Percentiles rank a stretch among this genome's conserved stretches.
phyloP scores from a whole-genome alignment of 208 protist species.

The Jaenimonas drosophilae region DNA sequence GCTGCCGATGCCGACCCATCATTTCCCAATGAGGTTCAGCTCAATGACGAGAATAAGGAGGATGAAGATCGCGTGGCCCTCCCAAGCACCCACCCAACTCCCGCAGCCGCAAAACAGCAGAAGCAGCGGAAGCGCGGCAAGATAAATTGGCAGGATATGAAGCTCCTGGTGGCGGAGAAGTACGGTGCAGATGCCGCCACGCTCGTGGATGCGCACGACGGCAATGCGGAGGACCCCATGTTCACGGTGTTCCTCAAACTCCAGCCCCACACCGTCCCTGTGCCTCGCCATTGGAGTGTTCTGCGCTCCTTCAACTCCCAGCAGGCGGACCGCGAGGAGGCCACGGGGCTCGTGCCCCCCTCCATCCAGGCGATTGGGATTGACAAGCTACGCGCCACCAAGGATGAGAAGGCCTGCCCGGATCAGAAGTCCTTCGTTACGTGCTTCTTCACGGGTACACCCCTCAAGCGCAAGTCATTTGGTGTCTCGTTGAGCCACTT shows the following conservation, averaged over 20 bases:
- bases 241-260: conserved; percentile 96
- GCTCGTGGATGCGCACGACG: conserved; percentile 95
- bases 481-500: conserved; percentile 79
- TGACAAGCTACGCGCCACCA: conserved; percentile 95
- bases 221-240: conserved; percentile 92
- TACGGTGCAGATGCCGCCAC: conserved; percentile 47
- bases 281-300: conserved; percentile 97
- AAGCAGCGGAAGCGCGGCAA: conserved; percentile 8
- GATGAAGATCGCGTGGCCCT: no score
- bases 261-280: conserved; percentile 84
- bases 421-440: conserved; percentile 93
- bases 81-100: no score
- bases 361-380: conserved; percentile 91
- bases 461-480: conserved; percentile 71
- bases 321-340: conserved; percentile 94
- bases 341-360: conserved; percentile 92
- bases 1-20: no score
- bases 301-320: conserved; percentile 96
- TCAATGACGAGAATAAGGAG: no score
- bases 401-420: conserved; percentile 96
- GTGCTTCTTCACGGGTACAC: conserved; percentile 98
- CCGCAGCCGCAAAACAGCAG: no score
- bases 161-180: conserved; percentile 10
- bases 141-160: conserved; percentile 21
- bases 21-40: no score